phyloP scores from a whole-genome alignment of 768 basidiomycete species.

The Antrodiella citrinella region DNA sequence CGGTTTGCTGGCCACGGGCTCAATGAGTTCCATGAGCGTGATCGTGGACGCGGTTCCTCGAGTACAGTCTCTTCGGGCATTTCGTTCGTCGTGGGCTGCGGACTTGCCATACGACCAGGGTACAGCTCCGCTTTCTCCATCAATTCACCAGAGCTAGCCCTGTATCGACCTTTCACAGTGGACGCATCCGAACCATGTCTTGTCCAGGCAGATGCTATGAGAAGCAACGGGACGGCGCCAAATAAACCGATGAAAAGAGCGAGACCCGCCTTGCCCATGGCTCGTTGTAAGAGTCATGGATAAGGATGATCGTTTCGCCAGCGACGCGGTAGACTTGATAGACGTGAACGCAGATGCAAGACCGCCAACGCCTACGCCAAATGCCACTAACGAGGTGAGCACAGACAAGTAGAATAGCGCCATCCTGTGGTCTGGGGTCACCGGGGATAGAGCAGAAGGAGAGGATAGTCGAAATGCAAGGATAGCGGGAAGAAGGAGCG shows the following conservation, averaged over 20 bases:
- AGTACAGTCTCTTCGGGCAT: conserved; percentile 25
- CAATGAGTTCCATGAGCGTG: conserved; percentile 32
- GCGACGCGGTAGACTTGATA: conserved; percentile 24
- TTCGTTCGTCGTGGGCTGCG: conserved; percentile 21
- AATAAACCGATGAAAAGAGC: conserved; percentile 59
- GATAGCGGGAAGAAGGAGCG: conserved; percentile 33
- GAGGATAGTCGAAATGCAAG: conserved; percentile 34
- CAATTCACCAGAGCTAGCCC: conserved; percentile 29
- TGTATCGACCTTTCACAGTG: not conserved
- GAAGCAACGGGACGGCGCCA: conserved; percentile 36
- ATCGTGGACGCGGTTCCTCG: conserved; percentile 19
- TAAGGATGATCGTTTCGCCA: conserved; percentile 26
- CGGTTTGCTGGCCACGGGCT: conserved; percentile 22
- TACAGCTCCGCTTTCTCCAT: conserved; percentile 31
- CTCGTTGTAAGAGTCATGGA: conserved; percentile 39
- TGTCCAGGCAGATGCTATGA: conserved; percentile 21
- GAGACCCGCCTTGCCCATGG: conserved; percentile 60
- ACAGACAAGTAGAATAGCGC: conserved; percentile 29
- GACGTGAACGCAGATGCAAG: conserved; percentile 57
- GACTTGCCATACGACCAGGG: conserved; percentile 18
- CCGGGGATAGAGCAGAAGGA: conserved; percentile 24
- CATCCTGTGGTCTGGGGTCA: conserved; percentile 16
- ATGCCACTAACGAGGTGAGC: conserved; percentile 38
- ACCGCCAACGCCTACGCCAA: conserved; percentile 55
- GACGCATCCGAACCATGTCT: not conserved